Percentiles rank a stretch among this genome's conserved stretches.
Conservation (phyloP, 2,329 filamentous ascomycete species). For the Colletotrichum magnum region DNA sequence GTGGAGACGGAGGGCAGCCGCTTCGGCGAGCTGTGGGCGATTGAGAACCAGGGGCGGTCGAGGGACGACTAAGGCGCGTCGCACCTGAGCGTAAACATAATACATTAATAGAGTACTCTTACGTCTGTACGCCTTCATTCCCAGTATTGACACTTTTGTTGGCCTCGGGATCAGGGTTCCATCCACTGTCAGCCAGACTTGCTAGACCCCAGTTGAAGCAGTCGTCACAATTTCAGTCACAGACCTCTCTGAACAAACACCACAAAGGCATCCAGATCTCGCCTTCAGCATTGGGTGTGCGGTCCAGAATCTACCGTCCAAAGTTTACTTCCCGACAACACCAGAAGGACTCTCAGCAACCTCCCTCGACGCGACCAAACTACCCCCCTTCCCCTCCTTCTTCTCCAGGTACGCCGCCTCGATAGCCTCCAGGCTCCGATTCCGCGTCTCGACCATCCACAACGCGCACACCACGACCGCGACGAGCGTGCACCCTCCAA, state of each 20-base stretch:
- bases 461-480: slow-evolving; percentile 52
- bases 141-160: neutral
- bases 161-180: too few species aligned
- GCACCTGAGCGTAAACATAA: neutral
- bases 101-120: neutral
- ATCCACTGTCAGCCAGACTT: too few species aligned
- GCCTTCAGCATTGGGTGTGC: too few species aligned
- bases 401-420: slow-evolving; percentile 11
- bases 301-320: too few species aligned
- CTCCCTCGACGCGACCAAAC: neutral
- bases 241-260: too few species aligned
- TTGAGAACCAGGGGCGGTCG: slow-evolving; percentile 39
- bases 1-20: slow-evolving; percentile 45
- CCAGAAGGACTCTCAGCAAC: too few species aligned
- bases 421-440: slow-evolving; percentile 57
- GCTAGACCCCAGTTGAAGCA: too few species aligned
- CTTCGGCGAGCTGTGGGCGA: slow-evolving; percentile 51
- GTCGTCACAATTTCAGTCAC: too few species aligned
- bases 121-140: neutral
- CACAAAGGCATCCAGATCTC: too few species aligned
- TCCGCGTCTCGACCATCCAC: slow-evolving; percentile 60
- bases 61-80: neutral
- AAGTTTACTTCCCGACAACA: too few species aligned
- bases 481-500: slow-evolving; percentile 55
- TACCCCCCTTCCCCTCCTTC: neutral